A percentile compares a stretch with the other conserved stretches of the same genome.
These are phyloP conservation scores for Ogataea minuta DNA, from an alignment of 805 yeast species.

Conservation along the genomic window DNA sequence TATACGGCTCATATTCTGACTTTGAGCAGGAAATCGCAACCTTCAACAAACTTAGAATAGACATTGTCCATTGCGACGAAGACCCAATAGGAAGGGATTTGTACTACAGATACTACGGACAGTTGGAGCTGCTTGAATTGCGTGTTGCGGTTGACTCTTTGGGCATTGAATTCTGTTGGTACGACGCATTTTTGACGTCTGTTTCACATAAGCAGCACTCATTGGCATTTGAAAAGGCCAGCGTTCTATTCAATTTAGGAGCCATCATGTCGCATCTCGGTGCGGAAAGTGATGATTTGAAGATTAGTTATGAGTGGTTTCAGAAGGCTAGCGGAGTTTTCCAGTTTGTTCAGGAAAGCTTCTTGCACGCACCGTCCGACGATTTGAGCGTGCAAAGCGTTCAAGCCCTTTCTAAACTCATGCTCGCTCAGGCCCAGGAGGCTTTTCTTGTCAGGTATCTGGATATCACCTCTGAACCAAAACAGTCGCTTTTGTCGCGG, in stretches of 20 bases:
- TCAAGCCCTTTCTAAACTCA: slow-evolving; percentile 57
- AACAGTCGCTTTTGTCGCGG: slow-evolving; percentile 71
- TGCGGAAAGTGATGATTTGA: slow-evolving; percentile 43
- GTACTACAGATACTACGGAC: slow-evolving; percentile 72
- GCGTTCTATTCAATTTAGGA: slow-evolving; percentile 75
- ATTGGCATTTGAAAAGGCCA: slow-evolving; percentile 86
- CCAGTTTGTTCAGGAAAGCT: slow-evolving; percentile 70
- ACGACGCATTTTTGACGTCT: slow-evolving; percentile 60
- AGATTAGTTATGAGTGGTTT: slow-evolving; percentile 56
- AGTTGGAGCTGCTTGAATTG: slow-evolving; percentile 73
- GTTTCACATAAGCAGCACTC: slow-evolving; percentile 66
- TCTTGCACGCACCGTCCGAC: slow-evolving; percentile 81
- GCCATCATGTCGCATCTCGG: slow-evolving; percentile 57
- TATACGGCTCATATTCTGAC: slow-evolving; percentile 62
- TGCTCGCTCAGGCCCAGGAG: slow-evolving; percentile 89
- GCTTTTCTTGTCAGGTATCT: slow-evolving; percentile 66
- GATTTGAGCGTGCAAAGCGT: slow-evolving; percentile 74
- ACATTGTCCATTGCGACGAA: slow-evolving; percentile 46
- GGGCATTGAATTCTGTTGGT: slow-evolving; percentile 71
- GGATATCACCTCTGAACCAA: slow-evolving; percentile 41
- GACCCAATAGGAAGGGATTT: slow-evolving; percentile 45
- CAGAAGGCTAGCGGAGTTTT: slow-evolving; percentile 80
- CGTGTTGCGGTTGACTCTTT: slow-evolving; percentile 62
- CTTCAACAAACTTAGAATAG: slow-evolving; percentile 60
- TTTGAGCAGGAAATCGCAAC: slow-evolving; percentile 53